Percentiles rank a stretch among this genome's conserved stretches.
These are phyloP conservation scores for Zopfochytrium polystomum DNA, from an alignment of 371 early-diverging fungal species.

Conservation along the genomic window DNA sequence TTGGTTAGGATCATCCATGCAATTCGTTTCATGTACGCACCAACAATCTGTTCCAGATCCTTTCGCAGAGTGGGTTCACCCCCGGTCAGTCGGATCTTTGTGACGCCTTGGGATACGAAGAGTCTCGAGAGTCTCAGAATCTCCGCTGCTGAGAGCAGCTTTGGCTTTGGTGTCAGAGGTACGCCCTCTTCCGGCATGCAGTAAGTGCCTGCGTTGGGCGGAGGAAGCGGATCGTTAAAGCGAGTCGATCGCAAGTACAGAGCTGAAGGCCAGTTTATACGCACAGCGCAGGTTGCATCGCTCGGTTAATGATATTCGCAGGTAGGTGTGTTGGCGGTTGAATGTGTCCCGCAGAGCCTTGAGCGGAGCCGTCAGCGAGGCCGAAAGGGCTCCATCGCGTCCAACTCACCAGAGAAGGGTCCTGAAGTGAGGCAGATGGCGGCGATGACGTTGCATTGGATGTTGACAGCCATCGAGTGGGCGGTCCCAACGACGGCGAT, in stretches of 20 bases:
- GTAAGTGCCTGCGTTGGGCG: constrained; percentile 66
- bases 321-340: constrained; percentile 82
- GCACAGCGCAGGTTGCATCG: constrained; percentile 89
- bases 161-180: constrained; percentile 63
- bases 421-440: too few relatives aligned
- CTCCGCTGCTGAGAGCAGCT: constrained; percentile 74
- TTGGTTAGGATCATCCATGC: background rate
- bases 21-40: constrained; percentile 31
- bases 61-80: constrained; percentile 94
- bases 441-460: too few relatives aligned
- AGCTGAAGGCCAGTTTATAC: background rate
- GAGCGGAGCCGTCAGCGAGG: background rate
- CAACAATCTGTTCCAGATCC: constrained; percentile 80
- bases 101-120: constrained; percentile 85
- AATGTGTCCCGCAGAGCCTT: constrained; percentile 59
- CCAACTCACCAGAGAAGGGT: too few relatives aligned
- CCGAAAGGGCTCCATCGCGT: too few relatives aligned
- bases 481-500: too few relatives aligned
- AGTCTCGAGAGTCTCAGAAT: constrained; percentile 73
- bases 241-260: constrained; percentile 8
- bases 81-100: constrained; percentile 91
- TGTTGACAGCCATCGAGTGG: too few relatives aligned
- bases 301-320: constrained; percentile 91
- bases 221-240: background rate
- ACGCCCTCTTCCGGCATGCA: constrained; percentile 96